Evolutionary conservation across 306 rosid genomes (phyloP), one percentile per base, ranked within the genome.

Genomic region (Carpinus fangiana): DNA sequence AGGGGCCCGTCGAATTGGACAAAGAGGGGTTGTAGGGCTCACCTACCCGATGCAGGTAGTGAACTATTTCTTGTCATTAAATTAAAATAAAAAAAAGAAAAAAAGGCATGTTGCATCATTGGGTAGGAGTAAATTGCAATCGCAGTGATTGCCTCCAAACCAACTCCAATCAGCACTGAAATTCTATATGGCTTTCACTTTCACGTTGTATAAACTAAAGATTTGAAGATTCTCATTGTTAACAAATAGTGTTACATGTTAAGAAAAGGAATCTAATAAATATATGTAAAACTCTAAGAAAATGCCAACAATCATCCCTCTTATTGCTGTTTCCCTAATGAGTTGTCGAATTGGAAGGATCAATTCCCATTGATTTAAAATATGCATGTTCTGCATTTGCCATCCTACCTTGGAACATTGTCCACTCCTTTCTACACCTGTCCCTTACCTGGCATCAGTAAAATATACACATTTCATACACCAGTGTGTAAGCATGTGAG

Each of bases 401-500:
- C 62, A 96, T 41, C 45, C 99, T 90, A 84, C 83, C 84, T 77
- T 85, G 98, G 74, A 95, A 95, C 90, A 95, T 94, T 4, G 98
- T 87, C 98, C 98, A 94, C 85, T 94, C 98, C 86, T 86, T 94
- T 80, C 82, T 87, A 82, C 98, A 94, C 85, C 98, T 87, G 76
- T 94, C 98, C 81, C 97, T 90, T 73, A 94, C 98, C 98, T 94
- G 92, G 38, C 73, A 85, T 45, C 78, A 80, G 46, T 60, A 43
- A 53, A 78, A 67, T 52, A 75, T 7, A 51, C 52, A 53, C 23
- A 57, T 71, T 50, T 72, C 23, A 5, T 51, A 34, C 50, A 20
- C 70, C 47, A 76, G 50, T 5, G 65, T 23, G 60, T 17, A 60
- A 65, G 70, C 67, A 55, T 21, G 50, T 53, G 62, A 34, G 41